These are phyloP conservation scores for Amanita jacksonii DNA, from an alignment of 768 basidiomycete genomes.

Conservation along the genomic window DNA sequence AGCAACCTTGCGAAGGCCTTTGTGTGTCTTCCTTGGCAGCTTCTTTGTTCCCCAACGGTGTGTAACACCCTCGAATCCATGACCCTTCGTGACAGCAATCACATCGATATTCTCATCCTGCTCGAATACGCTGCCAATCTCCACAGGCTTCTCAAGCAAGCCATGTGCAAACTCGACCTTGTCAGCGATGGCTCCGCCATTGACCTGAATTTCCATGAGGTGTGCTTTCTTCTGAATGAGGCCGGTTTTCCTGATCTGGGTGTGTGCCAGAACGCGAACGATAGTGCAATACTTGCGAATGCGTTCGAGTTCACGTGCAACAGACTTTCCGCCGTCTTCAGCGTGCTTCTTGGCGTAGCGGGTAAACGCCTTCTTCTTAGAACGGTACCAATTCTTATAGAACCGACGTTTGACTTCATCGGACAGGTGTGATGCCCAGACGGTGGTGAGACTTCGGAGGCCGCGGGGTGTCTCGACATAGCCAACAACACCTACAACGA, in stretches of 20 bases:
- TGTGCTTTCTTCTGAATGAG: conserved; percentile 99
- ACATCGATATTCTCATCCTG: conserved; percentile 95
- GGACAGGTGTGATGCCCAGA: conserved; percentile 96
- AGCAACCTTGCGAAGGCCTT: conserved; percentile 99
- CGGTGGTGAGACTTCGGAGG: conserved; percentile 96
- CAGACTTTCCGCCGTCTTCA: conserved; percentile 87
- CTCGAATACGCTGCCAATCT: conserved; percentile 82
- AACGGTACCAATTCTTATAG: conserved; percentile 99
- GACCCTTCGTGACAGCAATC: conserved; percentile 98
- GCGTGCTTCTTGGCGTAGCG: conserved; percentile 99
- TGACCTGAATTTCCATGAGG: conserved; percentile 99
- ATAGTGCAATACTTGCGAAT: conserved; percentile 99
- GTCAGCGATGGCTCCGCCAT: conserved; percentile 92
- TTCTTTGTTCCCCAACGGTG: conserved; percentile 99
- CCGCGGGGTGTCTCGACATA: conserved; percentile 99
- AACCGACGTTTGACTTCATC: conserved; percentile 98
- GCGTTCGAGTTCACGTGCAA: conserved; percentile 93
- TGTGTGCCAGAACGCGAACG: conserved; percentile 98
- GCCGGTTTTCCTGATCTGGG: conserved; percentile 96
- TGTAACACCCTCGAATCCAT: conserved; percentile 99
- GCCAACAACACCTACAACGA: conserved; percentile 95
- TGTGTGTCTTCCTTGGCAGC: conserved; percentile 97
- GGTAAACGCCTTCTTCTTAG: conserved; percentile 99
- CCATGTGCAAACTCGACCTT: conserved; percentile 94
- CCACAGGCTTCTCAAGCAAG: conserved; percentile 94